Evolutionary conservation across 1,284 basidiomycete genomes (phyloP).

Genomic region (Puccinia horiana): DNA sequence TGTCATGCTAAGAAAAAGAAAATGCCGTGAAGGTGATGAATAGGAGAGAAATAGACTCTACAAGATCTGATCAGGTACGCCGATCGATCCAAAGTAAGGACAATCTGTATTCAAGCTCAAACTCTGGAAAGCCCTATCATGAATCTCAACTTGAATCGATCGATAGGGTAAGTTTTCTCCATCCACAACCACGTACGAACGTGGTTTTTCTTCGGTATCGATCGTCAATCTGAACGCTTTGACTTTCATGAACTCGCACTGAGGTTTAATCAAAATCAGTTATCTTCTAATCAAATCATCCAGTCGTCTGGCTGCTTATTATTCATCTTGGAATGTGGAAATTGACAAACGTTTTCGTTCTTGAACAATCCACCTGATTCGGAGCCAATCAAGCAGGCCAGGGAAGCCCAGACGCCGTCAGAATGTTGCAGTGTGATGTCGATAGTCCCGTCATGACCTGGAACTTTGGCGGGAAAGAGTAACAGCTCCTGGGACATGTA

Average conservation of each 20-base stretch:
- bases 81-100: constrained; percentile 28
- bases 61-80: constrained; percentile 19
- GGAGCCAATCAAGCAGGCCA: constrained; percentile 19
- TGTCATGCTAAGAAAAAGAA: no score
- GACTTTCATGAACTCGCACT: constrained; percentile 41
- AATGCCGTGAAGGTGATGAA: no score
- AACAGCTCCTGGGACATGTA: constrained; percentile 35
- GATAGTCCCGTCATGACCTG: constrained; percentile 32
- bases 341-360: constrained; percentile 14
- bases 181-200: constrained; percentile 30
- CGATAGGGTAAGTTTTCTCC: constrained; percentile 35
- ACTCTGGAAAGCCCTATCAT: constrained; percentile 2
- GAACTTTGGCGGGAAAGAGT: constrained; percentile 29
- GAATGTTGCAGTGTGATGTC: constrained; percentile 36
- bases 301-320: no score
- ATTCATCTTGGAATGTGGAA: not conserved
- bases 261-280: not conserved
- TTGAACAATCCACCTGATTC: constrained; percentile 27
- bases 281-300: not conserved
- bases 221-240: constrained; percentile 44
- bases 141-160: constrained; percentile 38
- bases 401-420: not conserved
- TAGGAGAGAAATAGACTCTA: not conserved
- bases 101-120: not conserved
- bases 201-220: not conserved